phyloP scores from a whole-genome alignment of 306 rosid genomes.

The Castanea crenata region DNA sequence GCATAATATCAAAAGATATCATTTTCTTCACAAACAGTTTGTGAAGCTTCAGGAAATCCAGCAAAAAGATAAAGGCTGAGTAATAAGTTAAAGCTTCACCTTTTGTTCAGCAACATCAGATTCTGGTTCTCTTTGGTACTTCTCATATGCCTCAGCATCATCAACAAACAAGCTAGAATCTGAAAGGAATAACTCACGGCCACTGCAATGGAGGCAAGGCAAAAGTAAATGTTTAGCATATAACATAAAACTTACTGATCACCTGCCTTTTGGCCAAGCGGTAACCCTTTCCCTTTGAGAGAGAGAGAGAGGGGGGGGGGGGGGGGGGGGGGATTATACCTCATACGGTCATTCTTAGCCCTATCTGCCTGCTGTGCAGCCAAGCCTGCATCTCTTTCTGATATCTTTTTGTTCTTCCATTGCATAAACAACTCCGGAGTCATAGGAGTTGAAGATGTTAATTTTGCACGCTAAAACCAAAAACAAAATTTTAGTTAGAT shows the following conservation, averaged over 20 bases:
- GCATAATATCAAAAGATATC: neutral
- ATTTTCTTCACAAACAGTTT: neutral
- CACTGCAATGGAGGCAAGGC: constrained; percentile 34
- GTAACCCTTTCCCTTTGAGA: neutral
- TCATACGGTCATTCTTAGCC: constrained; percentile 96
- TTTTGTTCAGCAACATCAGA: constrained; percentile 42
- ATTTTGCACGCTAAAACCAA: constrained; percentile 67
- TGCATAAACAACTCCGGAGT: constrained; percentile 74
- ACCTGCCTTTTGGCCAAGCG: constrained; percentile 5
- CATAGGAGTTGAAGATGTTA: constrained; percentile 73
- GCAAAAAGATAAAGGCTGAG: neutral
- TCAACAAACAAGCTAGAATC: constrained; percentile 94
- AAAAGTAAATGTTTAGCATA: constrained; percentile 6
- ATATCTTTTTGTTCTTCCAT: constrained; percentile 90
- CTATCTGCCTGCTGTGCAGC: constrained; percentile 91
- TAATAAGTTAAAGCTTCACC: constrained; percentile 33
- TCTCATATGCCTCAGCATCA: constrained; percentile 87
- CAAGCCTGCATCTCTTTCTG: constrained; percentile 84
- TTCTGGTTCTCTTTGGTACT: constrained; percentile 66
- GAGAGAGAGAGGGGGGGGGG: neutral
- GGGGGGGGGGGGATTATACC: constrained; percentile 38
- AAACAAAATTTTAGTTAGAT: neutral
- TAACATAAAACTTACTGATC: neutral
- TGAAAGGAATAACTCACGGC: constrained; percentile 80
- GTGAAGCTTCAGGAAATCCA: neutral